Base-by-base conservation (phyloP, 2,329 filamentous ascomycete genomes). In the Pseudocercospora musae region DNA sequence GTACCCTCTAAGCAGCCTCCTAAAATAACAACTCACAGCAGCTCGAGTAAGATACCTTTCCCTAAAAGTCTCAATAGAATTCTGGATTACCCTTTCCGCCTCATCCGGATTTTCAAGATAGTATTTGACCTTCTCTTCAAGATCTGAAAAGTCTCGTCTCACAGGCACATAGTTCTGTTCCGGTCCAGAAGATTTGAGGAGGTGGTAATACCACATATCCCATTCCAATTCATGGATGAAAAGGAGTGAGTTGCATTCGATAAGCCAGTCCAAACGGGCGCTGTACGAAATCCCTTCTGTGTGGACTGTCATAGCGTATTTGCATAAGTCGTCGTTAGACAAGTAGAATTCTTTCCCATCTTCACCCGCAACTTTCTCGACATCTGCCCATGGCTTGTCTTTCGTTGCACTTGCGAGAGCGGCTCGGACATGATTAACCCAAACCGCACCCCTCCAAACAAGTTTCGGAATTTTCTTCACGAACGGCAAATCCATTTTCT, bases 41-140 rank as follows among this genome's bases (percentile, higher is more conserved):
- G 71, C 68, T 20, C 65, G 61, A 4, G 68, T 71, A 27, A 85
- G 72, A 67, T 84, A 85, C 2, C 80, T 73, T 66, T 85, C 81
- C 2, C 82, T 77, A 67, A 84, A 84, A 15, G 77, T 79, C 46
- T 69, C 69, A 5, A 80, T 76, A 2, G 75, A 77, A 66, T 84
- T 83, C 27, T 78, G 72, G 13, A 83, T 83, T 58, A 86, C 83
- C 33, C 71, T 71, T 69, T 81, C 75, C 27, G 56, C 54, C 21
- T 58, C 33, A 2, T 50, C 48, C n/a, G 59, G 58, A n/a, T 82
- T 81, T 4, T 76, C 70, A 4, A 74, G 66, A 0, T 77, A 77
- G 58, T 76, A 76, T 18, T 78, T 63, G 44, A 80, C 73, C 56
- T 73, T 75, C 13, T 68, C 62, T 20, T 75, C 70, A 6, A 79